Conservation (phyloP, 192 early-diverging fungal species). For the Ambispora gerdemannii region DNA sequence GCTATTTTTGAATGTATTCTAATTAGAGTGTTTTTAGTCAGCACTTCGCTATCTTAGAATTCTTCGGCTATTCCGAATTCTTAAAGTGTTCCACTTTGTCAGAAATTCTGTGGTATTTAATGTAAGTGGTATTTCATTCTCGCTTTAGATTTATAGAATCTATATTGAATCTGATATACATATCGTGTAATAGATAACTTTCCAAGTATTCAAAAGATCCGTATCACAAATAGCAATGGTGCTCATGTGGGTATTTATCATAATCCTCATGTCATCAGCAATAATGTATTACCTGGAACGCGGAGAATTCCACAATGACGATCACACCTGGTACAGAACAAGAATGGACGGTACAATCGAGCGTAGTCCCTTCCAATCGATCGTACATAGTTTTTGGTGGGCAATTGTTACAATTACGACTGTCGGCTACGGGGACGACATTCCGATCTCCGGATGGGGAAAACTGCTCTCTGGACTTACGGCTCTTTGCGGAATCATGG, state of each 20-base stretch:
- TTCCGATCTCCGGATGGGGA: conserved; percentile 47
- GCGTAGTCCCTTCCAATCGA: conserved; percentile 50
- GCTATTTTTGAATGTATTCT: too few relatives aligned
- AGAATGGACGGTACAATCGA: conserved; percentile 9
- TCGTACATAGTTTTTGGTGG: conserved; percentile 52
- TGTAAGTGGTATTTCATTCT: too few relatives aligned
- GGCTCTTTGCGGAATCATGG: conserved; percentile 51
- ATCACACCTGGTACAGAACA: conserved; percentile 9
- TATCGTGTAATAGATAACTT: conserved; percentile 13
- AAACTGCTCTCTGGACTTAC: conserved; percentile 46
- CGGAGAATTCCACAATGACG: conserved; percentile 4
- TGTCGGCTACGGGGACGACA: conserved; percentile 51
- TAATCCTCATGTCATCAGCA: conserved; percentile 18
- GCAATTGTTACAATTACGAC: conserved; percentile 52
- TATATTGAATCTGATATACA: too few relatives aligned
- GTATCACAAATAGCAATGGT: conserved; percentile 23
- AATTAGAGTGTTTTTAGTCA: too few relatives aligned
- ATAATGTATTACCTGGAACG: conserved; percentile 27
- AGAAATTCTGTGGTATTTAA: not conserved
- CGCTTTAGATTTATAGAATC: too few relatives aligned
- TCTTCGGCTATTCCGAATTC: not conserved
- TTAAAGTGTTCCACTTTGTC: not conserved
- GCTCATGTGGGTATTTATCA: conserved; percentile 7
- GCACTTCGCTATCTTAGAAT: not conserved
- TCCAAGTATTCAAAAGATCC: conserved; percentile 12